Percentiles rank a stretch among this genome's conserved stretches.
phyloP scores from a whole-genome alignment of 2,329 filamentous ascomycete species.

The Saccharata proteae region DNA sequence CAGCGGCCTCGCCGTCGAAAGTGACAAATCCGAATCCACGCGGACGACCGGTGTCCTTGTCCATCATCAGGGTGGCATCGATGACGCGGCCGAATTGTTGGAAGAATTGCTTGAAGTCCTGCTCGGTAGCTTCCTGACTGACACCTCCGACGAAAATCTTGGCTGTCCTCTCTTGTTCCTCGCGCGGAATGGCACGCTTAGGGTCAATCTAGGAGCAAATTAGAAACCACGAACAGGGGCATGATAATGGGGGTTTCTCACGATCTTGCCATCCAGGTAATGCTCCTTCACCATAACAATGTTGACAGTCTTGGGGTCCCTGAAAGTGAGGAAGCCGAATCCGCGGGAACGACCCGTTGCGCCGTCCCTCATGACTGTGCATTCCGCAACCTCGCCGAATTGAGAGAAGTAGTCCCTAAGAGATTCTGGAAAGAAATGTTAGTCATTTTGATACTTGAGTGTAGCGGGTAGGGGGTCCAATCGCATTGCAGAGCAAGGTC shows the following conservation, averaged over 20 bases:
- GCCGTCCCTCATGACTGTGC: slow-evolving; percentile 98
- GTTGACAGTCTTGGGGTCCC: slow-evolving; percentile 94
- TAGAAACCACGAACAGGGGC: slow-evolving; percentile 7
- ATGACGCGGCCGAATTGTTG: slow-evolving; percentile 92
- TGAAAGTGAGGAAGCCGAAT: slow-evolving; percentile 96
- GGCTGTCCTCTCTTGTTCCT: slow-evolving; percentile 95
- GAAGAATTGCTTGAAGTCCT: slow-evolving; percentile 94
- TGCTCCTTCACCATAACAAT: slow-evolving; percentile 99
- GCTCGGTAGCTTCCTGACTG: slow-evolving; percentile 90
- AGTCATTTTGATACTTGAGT: slow-evolving; percentile 13
- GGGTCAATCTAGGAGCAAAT: slow-evolving; percentile 66
- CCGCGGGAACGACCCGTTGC: slow-evolving; percentile 86
- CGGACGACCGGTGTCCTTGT: slow-evolving; percentile 96
- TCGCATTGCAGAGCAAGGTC: slow-evolving; percentile 3
- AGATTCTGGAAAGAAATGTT: slow-evolving; percentile 54
- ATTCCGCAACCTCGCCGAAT: slow-evolving; percentile 93
- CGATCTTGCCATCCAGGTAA: slow-evolving; percentile 94
- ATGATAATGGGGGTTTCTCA: slow-evolving; percentile 39
- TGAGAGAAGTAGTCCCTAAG: slow-evolving; percentile 95
- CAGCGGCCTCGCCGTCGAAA: slow-evolving; percentile 89
- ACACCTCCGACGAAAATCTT: slow-evolving; percentile 99
- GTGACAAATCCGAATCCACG: slow-evolving; percentile 97
- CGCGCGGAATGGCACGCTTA: slow-evolving; percentile 90
- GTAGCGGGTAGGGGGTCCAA: not conserved
- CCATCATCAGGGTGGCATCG: slow-evolving; percentile 98